Base-by-base conservation (phyloP, 2,329 filamentous ascomycete species). In the Ceratocystis cacaofunesta region DNA sequence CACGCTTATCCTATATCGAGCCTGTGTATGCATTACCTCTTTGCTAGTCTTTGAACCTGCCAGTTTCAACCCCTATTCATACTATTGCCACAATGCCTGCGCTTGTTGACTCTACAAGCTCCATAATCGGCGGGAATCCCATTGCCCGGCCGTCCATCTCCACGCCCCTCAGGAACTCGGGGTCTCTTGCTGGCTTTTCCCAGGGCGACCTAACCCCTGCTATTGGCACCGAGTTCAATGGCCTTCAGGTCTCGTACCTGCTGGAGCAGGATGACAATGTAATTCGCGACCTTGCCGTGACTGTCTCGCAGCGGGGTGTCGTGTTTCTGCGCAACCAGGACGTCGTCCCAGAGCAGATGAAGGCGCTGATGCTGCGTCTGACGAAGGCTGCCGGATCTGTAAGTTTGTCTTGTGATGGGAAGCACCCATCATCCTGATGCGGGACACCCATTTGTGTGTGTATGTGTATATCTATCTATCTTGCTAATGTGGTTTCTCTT, bases 311-410 rank as follows among this genome's bases (percentile, higher is more conserved):
- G 68, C 78, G 85, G 15, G 83, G 83, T 1, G 84, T 87, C 1
- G 83, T 87, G 50, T 85, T 87, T 73, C 84, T 87, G 72, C 80
- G 84, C 15, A 76, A 78, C 8, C 85, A 87, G 68, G 75, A 83
- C 68, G 73, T 85, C 5, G 78, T 77, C 69, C 79, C 85, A 69
- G 80, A 82, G 0, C 76, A 84, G 5, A 83, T 85, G 70, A 87
- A 87, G 73, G 73, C 79, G 28, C 74, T 88, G 0, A 80, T 82
- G 43, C 77, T 83, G 12, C 77, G 79, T 0, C 77, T 88, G 1
- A 85, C 85, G 7, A 75, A 82, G 69, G 75, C 87, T 8, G 77
- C 80, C 0, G 84, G 84, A 52, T 65, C 66, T 17, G 65, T 66
- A 66, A 64, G 65, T 52, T 41, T 12, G 36, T 15, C 8, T 12